Base-by-base conservation (phyloP, 352 stramenopile species). In the Globisporangium nodosum region DNA sequence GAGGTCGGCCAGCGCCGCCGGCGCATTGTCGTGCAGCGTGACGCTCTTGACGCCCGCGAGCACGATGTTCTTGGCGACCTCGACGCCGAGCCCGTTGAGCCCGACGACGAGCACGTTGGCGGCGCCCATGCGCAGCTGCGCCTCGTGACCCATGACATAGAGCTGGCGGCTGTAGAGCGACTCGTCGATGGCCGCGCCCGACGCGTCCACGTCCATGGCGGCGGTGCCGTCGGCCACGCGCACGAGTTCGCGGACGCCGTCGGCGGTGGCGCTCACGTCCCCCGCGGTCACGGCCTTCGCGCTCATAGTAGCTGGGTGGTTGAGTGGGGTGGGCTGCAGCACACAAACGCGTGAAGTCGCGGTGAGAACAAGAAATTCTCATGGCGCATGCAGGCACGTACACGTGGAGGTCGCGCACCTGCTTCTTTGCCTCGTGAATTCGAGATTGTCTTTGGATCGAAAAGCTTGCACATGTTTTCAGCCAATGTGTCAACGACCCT, bases 131-230 rank as follows among this genome's bases (percentile, higher is more conserved):
- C 94, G 88, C 60, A 91, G 76, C 81, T 99, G 97, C 15, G 97
- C 97, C 65, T 99, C 97, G 70, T 98, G 97, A 24, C 98, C 98
- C 93, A 99, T 99, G 24, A 99, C 98, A 66, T 99, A 99, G 11
- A 99, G 85, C 83, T 99, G 97, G 39, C 92, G 87, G 65, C 85
- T 96, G 71, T 97, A 97, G 11, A 96, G 76, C 31, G 81, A 65
- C 58, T 95, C 85, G 43, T 95, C 85, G 63, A 95, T 91, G 61
- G 69, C 58, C 30, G 67, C 52, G 12, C 71, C 76, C 11, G 56
- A 64, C 52, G 85, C 66, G 58, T 89, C 78, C 56, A 86, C 65
- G 52, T 90, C 78, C 80, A 87, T 89, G 35, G 71, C 66, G 6
- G 51, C 12, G 7, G 50, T 18, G 57, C 68, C 74, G 56, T 89